Base-by-base conservation (phyloP, 2,329 filamentous ascomycete genomes). In the Aspergillus unguis region DNA sequence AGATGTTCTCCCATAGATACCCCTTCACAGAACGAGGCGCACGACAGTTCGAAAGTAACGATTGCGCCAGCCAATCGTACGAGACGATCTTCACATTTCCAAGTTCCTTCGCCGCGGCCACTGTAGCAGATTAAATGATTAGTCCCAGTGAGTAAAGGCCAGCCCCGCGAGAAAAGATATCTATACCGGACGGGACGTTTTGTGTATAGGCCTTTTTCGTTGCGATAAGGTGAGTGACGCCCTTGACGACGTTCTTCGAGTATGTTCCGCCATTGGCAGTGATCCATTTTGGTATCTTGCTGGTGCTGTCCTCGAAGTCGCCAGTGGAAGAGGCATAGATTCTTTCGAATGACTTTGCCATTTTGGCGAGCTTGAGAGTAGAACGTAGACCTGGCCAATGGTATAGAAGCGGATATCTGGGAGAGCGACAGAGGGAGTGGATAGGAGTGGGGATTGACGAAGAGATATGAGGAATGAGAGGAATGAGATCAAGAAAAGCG, bases 151-250 rank as follows among this genome's bases (percentile, higher is more conserved):
- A 17, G 17, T 17, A 17, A 17, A 17, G 17, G 17, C 17, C 17
- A 17, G 17, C 17, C 17, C 17, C 17, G 17, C 17, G 17, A 17
- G 17, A 17, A 17, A 17, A 17, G 17, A 17, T 17, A n/a, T n/a
- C n/a, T 36, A 45, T 68, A 74, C 77, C 68, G 60, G 71, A 67
- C 44, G 77, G 68, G 54, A 68, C 66, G 1, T 75, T 62, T 5
- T 75, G 69, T 56, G 80, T 78, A 68, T 83, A 91, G 11, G 85
- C 80, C 32, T 83, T 77, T 45, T 80, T 74, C 0, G 82, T 83
- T 49, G 84, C 82, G 25, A 96, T 77, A 0, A 96, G 73, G 69
- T 95, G 90, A 0, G 90, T 95, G 7, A 86, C 82, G 0, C 74
- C 62, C 0, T 75, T 66, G 27, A 75, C 76, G 17, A 90, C 70